Evolutionary conservation across 768 basidiomycete genomes (phyloP).

Genomic region (Boletus rubescentipes): DNA sequence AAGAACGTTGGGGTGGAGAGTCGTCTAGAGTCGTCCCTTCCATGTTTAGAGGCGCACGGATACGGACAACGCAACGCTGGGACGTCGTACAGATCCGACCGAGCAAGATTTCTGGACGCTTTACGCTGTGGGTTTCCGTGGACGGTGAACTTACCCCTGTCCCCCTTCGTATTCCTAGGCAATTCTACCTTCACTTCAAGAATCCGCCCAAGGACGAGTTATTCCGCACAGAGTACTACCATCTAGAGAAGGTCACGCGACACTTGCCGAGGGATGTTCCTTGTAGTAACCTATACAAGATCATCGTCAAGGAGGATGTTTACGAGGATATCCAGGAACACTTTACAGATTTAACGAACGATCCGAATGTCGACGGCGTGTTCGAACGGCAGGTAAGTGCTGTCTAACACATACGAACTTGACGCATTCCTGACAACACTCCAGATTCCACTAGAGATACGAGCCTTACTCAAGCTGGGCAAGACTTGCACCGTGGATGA

Average conservation of each 20-base stretch:
- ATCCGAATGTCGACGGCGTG: conserved; percentile 92
- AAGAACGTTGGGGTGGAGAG: conserved; percentile 43
- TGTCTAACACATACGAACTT: background rate
- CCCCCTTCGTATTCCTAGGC: conserved; percentile 81
- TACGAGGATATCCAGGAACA: conserved; percentile 86
- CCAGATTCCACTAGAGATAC: conserved; percentile 79
- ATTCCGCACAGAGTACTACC: conserved; percentile 70
- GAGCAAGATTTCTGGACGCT: conserved; percentile 76
- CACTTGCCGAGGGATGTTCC: conserved; percentile 79
- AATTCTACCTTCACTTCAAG: conserved; percentile 93
- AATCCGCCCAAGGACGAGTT: conserved; percentile 59
- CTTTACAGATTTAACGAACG: conserved; percentile 89
- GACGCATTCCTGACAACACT: background rate
- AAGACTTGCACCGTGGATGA: conserved; percentile 75
- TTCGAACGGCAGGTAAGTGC: conserved; percentile 83
- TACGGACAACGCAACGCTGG: conserved; percentile 72
- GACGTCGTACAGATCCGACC: conserved; percentile 90
- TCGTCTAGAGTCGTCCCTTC: conserved; percentile 54
- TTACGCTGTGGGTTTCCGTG: conserved; percentile 83
- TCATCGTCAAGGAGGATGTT: conserved; percentile 78
- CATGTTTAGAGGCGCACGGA: conserved; percentile 68
- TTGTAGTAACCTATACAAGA: conserved; percentile 77
- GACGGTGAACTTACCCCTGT: conserved; percentile 77
- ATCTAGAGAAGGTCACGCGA: conserved; percentile 68
- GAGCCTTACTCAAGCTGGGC: conserved; percentile 81